Percentiles rank a stretch among this genome's conserved stretches.
These are phyloP conservation scores for Suhomyces bribrorum DNA, from an alignment of 1,139 yeast genomes.

Conservation along the genomic window DNA sequence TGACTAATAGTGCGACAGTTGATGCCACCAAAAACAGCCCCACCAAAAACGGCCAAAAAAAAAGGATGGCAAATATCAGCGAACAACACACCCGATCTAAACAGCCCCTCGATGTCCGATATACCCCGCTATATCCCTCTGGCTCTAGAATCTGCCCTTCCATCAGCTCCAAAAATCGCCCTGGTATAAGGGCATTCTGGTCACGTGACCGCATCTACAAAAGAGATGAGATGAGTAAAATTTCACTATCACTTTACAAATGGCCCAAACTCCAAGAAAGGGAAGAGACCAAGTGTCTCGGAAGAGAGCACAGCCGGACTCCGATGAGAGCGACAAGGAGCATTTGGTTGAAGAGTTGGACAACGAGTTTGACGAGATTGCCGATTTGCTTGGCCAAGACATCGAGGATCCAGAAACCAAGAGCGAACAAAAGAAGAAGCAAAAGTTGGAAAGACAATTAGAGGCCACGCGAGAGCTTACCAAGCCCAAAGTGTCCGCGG, in stretches of 20 bases:
- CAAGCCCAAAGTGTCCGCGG: slow-evolving; percentile 25
- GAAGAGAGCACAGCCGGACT: slow-evolving; percentile 22
- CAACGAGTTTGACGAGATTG: slow-evolving; percentile 57
- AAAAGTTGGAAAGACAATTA: slow-evolving; percentile 21
- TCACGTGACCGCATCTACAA: slow-evolving; percentile 7
- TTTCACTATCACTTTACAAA: slow-evolving; percentile 5
- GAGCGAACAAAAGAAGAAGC: slow-evolving; percentile 22
- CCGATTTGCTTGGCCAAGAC: slow-evolving; percentile 50
- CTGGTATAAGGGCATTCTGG: no score
- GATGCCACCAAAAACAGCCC: neutral
- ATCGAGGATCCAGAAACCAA: slow-evolving; percentile 42
- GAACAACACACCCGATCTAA: no score
- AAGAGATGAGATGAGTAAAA: slow-evolving; percentile 30
- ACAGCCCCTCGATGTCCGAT: no score
- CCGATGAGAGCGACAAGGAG: slow-evolving; percentile 39
- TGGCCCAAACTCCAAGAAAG: slow-evolving; percentile 14
- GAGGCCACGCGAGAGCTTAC: slow-evolving; percentile 25
- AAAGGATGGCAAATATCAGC: no score
- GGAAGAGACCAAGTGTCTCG: slow-evolving; percentile 11
- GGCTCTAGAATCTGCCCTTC: no score
- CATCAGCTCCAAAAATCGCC: no score
- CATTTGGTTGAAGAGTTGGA: slow-evolving; percentile 51
- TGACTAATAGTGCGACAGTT: neutral
- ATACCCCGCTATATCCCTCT: no score
- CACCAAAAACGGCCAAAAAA: no score